Conservation (phyloP, 202 grass and related monocot species). For the Tripidium arundinaceum region DNA sequence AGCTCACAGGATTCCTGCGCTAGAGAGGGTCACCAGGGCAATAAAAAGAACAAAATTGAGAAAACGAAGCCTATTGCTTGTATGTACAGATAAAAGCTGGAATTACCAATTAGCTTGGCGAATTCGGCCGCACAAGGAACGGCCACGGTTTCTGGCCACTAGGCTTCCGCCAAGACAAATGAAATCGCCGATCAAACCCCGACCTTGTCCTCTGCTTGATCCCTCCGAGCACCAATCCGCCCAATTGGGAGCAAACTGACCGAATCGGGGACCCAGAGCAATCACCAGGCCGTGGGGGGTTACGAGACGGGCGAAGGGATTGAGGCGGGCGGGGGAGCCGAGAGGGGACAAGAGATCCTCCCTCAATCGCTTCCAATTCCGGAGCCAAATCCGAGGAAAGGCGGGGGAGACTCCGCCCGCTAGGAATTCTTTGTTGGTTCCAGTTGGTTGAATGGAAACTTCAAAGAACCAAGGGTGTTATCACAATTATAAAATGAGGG, state of each 20-base stretch:
- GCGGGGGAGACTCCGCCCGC: neutral
- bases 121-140: neutral
- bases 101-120: neutral
- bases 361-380: conserved; percentile 10
- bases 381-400: conserved; percentile 13
- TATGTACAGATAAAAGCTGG: neutral
- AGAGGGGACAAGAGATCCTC: neutral
- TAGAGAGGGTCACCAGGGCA: neutral
- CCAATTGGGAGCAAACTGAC: neutral
- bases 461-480: neutral
- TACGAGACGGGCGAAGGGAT: neutral
- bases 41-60: neutral
- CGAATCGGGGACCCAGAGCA: neutral
- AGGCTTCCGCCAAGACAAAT: neutral
- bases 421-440: neutral
- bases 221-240: neutral
- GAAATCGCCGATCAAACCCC: conserved; percentile 21
- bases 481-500: neutral
- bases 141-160: neutral
- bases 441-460: neutral
- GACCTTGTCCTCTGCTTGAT: neutral
- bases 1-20: neutral
- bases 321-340: neutral
- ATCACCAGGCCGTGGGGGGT: neutral
- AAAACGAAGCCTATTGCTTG: neutral